Percentiles rank a stretch among this genome's conserved stretches.
Evolutionary conservation across 306 rosid genomes (phyloP).

Genomic region (Begonia peltatifolia): DNA sequence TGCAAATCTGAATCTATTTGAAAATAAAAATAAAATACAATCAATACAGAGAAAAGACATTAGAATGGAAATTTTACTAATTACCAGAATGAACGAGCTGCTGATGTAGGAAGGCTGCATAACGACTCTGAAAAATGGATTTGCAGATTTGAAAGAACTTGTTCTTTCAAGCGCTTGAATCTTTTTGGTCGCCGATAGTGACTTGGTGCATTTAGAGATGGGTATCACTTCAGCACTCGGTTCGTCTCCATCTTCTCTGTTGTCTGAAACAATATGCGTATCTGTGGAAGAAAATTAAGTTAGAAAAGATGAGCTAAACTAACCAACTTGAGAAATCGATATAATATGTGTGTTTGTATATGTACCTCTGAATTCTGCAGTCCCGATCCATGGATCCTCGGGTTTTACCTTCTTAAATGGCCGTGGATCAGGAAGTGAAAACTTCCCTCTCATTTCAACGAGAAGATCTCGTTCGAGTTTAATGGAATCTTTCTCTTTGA

Average conservation of each 20-base stretch:
- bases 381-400: neutral
- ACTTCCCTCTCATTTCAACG: neutral
- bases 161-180: constrained; percentile 6
- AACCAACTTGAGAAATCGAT: neutral
- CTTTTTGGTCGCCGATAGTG: constrained; percentile 3
- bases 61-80: too few species aligned
- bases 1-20: neutral
- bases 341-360: neutral
- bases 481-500: neutral
- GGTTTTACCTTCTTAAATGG: constrained; percentile 4
- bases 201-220: neutral
- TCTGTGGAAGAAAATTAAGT: neutral
- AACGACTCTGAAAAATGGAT: constrained; percentile 6
- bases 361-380: neutral
- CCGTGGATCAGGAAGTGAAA: neutral
- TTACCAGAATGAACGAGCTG: constrained; percentile 1
- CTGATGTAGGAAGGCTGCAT: constrained; percentile 7
- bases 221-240: neutral
- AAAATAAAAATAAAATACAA: neutral
- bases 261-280: neutral
- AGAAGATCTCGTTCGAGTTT: neutral
- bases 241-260: neutral
- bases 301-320: neutral
- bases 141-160: constrained; percentile 3
- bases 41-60: neutral